Evolutionary conservation across 495 filamentous ascomycete species (phyloP).

Genomic region (Cercophora samala): DNA sequence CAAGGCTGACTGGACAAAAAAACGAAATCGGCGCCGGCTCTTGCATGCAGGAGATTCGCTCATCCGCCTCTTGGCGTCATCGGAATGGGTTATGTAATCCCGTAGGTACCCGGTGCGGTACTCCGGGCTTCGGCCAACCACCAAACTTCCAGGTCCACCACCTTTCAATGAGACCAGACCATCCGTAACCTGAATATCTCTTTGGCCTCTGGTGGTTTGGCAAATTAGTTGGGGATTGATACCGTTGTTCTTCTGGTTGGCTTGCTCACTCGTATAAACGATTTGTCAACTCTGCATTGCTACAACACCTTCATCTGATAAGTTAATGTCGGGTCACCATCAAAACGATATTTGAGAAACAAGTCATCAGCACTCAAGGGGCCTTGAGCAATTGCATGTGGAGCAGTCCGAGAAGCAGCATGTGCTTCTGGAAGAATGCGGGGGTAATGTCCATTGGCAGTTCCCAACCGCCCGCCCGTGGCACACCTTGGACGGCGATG

Average conservation of each 20-base stretch:
- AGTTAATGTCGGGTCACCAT: background rate
- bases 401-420: background rate
- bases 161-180: no score
- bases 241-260: no score
- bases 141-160: no score
- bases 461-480: constrained; percentile 1
- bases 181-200: no score
- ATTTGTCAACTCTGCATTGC: background rate
- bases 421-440: constrained; percentile 15
- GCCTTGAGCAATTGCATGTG: background rate
- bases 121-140: constrained; percentile 12
- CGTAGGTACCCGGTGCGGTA: constrained; percentile 22
- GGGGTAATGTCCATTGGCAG: background rate
- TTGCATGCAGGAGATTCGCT: constrained; percentile 2
- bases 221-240: no score
- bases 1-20: constrained; percentile 2
- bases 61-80: constrained; percentile 14
- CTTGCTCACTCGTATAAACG: no score
- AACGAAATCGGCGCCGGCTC: constrained; percentile 16
- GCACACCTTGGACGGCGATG: constrained; percentile 26
- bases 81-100: constrained; percentile 23
- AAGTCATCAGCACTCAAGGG: background rate
- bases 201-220: no score
- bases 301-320: background rate
- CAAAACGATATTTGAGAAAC: background rate